Evolutionary conservation across 768 basidiomycete species (phyloP).

Genomic region (Termitomyces bulborhizus): DNA sequence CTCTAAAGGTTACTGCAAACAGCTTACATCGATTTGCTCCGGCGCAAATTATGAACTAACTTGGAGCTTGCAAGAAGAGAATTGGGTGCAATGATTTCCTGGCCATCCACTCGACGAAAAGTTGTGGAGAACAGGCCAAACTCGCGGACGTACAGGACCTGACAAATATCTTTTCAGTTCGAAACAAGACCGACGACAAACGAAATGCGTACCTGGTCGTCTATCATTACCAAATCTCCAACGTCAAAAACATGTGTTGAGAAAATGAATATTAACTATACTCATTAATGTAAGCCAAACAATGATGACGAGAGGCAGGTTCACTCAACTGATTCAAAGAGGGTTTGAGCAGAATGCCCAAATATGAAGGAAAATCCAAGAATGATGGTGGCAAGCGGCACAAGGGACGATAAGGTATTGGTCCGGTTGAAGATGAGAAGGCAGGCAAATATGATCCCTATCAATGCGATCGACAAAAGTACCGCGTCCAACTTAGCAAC

Average conservation of each 20-base stretch:
- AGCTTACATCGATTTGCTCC: conserved; percentile 66
- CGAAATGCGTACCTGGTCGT: conserved; percentile 44
- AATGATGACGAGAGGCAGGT: background rate
- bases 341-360: conserved; percentile 70
- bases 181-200: background rate
- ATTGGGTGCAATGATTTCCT: conserved; percentile 76
- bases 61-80: conserved; percentile 64
- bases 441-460: conserved; percentile 60
- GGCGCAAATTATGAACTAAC: conserved; percentile 71
- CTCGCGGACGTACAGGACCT: conserved; percentile 55
- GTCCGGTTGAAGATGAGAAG: conserved; percentile 69
- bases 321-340: conserved; percentile 65
- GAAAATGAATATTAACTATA: conserved; percentile 76
- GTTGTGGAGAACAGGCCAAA: conserved; percentile 78
- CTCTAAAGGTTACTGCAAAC: background rate
- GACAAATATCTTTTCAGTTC: background rate
- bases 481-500: conserved; percentile 78
- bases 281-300: background rate
- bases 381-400: conserved; percentile 74
- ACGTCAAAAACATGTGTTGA: conserved; percentile 85
- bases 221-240: conserved; percentile 78
- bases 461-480: conserved; percentile 48
- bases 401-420: conserved; percentile 64
- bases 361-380: conserved; percentile 85
- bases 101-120: conserved; percentile 75